Evolutionary conservation across 495 filamentous ascomycete species (phyloP), one percentile per base, ranked within the genome.

Genomic region (Saxispiralis lemnorum): DNA sequence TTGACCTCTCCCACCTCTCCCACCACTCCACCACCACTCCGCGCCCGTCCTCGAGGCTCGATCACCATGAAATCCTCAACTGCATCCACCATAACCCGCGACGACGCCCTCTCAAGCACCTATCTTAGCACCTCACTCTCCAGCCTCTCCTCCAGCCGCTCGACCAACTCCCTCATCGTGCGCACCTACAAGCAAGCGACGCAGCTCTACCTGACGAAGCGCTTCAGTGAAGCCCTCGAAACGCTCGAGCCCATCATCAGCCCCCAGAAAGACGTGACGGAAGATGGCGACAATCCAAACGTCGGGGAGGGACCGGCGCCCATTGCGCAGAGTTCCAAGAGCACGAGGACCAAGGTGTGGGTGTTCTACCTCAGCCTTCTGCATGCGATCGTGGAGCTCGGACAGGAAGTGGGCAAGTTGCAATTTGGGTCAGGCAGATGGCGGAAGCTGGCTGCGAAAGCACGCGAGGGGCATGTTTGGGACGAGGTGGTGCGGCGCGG

Each of bases 291-390:
- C 46, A 51, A 45, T 31, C 60, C 61, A 44, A 47, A 56, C 13
- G 5, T 6, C 34, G 24, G 6, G n/a, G 12, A 18, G 2, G 38
- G 38, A 1, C 61, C 66, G 21, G 80, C 83, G 34, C 81, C 81
- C 2, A 76, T 93, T 39, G 75, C 76, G 41, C 67, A 65, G 47
- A 81, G 80, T 43, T 81, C 80, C 38, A 69, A 75, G 41, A 77
- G 75, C 32, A 83, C 80, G 45, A 69, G 88, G 48, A 83, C 94
- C 61, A 96, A 94, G 59, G 75, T 95, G 43, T 97, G 92, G 92
- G 92, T 83, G 60, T 69, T 97, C 51, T 96, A 96, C 59, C 73
- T 96, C 39, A 93, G 85, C 0, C 73, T 96, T 18, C 69, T 96
- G 30, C 92, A 93, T 62, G 82, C 82, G 18, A 79, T 93, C 37